phyloP scores from a whole-genome alignment of 2,329 filamentous ascomycete species.

The Canariomyces notabilis region DNA sequence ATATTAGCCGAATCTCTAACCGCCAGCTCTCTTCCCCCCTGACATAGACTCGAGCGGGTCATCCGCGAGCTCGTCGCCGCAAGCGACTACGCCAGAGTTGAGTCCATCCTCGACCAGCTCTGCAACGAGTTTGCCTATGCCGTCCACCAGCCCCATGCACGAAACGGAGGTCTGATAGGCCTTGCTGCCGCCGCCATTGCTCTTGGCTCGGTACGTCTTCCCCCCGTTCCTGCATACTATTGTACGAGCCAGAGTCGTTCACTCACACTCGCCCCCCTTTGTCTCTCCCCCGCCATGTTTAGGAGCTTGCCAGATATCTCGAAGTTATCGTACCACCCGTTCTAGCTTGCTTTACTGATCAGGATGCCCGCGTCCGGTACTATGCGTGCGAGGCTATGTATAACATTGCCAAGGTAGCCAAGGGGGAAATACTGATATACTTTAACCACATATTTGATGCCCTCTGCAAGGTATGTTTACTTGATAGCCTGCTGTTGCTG shows the following conservation, averaged over 20 bases:
- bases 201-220: conserved; percentile 72
- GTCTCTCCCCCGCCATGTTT: conserved; percentile 16
- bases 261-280: conserved; percentile 12
- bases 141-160: conserved; percentile 90
- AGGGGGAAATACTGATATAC: conserved; percentile 93
- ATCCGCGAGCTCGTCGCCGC: conserved; percentile 77
- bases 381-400: conserved; percentile 99
- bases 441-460: conserved; percentile 99
- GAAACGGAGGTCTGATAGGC: conserved; percentile 94
- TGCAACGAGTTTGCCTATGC: conserved; percentile 98
- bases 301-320: conserved; percentile 89
- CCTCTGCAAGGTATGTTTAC: conserved; percentile 74
- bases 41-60: conserved; percentile 72
- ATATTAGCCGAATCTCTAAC: not conserved
- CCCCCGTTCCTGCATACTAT: not conserved
- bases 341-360: conserved; percentile 93
- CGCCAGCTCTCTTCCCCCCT: conserved; percentile 6
- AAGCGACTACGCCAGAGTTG: conserved; percentile 75
- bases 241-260: no score
- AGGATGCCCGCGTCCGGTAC: conserved; percentile 94
- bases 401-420: conserved; percentile 98
- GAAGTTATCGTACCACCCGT: conserved; percentile 94
- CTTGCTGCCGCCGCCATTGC: conserved; percentile 94
- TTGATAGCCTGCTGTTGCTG: not conserved
- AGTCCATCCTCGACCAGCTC: conserved; percentile 87